phyloP scores from a whole-genome alignment of 306 rosid genomes.

The Vicia faba region DNA sequence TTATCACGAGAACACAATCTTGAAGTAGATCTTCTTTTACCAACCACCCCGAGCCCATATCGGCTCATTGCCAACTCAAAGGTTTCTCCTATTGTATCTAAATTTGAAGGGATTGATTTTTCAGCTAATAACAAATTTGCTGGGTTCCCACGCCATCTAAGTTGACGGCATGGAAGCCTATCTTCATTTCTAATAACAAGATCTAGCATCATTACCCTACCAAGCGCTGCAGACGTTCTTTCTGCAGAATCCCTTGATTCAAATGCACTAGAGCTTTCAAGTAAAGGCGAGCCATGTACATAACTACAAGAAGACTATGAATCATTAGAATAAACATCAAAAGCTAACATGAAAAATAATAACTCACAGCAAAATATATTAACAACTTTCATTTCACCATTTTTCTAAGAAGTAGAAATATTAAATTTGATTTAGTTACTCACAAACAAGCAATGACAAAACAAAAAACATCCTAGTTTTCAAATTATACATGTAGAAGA shows the following conservation, averaged over 20 bases:
- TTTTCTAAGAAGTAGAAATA: not conserved
- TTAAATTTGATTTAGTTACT: not conserved
- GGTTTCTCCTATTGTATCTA: conserved; percentile 58
- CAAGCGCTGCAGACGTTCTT: conserved; percentile 77
- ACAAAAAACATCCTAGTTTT: not conserved
- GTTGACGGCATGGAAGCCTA: conserved; percentile 87
- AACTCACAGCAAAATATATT: not conserved
- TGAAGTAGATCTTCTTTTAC: conserved; percentile 66
- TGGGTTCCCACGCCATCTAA: conserved; percentile 91
- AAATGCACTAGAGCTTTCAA: conserved; percentile 76
- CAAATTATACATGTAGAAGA: not conserved
- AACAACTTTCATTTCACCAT: not conserved
- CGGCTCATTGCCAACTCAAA: conserved; percentile 58
- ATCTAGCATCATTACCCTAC: conserved; percentile 82
- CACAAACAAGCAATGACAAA: not conserved
- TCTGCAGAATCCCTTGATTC: conserved; percentile 67
- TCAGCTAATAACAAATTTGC: conserved; percentile 85
- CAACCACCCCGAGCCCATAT: conserved; percentile 54
- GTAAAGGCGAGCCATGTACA: conserved; percentile 88
- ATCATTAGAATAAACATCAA: conserved; percentile 25
- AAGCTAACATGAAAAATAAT: conserved; percentile 24
- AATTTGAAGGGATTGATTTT: conserved; percentile 49
- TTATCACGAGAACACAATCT: conserved; percentile 47
- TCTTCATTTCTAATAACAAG: conserved; percentile 97
- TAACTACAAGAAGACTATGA: conserved; percentile 57